Evolutionary conservation across 129 eudicot genomes (phyloP).

Genomic region (Silybum marianum): DNA sequence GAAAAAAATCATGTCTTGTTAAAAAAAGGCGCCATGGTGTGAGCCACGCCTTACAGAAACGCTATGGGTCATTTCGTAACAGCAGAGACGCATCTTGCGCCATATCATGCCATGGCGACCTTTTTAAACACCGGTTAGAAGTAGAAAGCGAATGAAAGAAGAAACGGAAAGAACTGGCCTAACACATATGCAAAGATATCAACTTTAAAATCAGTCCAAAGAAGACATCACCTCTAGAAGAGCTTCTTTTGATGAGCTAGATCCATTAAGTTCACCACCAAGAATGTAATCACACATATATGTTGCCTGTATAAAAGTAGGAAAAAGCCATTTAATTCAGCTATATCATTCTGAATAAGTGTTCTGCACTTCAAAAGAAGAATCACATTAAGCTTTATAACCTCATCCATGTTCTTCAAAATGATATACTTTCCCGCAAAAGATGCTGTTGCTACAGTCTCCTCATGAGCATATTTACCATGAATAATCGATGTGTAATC

Average conservation of each 20-base stretch:
- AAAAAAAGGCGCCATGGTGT: too few relatives aligned
- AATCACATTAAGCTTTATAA: conserved; percentile 25
- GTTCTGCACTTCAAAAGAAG: conserved; percentile 1
- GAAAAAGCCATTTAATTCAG: background rate
- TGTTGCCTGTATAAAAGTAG: conserved; percentile 56
- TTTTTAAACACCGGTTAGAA: background rate
- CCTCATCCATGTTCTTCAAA: conserved; percentile 89
- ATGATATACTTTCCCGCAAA: conserved; percentile 88
- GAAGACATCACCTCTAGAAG: conserved; percentile 61
- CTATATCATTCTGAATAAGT: conserved; percentile 3
- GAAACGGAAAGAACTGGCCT: background rate
- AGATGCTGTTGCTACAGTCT: conserved; percentile 95
- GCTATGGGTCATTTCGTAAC: too few relatives aligned
- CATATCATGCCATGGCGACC: too few relatives aligned
- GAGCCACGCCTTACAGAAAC: too few relatives aligned
- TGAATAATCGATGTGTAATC: conserved; percentile 89
- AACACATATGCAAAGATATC: conserved; percentile 9
- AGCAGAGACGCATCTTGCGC: too few relatives aligned
- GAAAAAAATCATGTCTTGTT: too few relatives aligned
- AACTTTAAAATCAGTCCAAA: background rate
- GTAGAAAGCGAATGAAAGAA: background rate
- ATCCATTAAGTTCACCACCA: conserved; percentile 89
- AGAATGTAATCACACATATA: conserved; percentile 97
- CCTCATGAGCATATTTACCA: conserved; percentile 88
- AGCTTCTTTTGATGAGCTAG: conserved; percentile 92